Evolutionary conservation across 495 filamentous ascomycete genomes (phyloP).

Genomic region (Trichoderma gamsii): DNA sequence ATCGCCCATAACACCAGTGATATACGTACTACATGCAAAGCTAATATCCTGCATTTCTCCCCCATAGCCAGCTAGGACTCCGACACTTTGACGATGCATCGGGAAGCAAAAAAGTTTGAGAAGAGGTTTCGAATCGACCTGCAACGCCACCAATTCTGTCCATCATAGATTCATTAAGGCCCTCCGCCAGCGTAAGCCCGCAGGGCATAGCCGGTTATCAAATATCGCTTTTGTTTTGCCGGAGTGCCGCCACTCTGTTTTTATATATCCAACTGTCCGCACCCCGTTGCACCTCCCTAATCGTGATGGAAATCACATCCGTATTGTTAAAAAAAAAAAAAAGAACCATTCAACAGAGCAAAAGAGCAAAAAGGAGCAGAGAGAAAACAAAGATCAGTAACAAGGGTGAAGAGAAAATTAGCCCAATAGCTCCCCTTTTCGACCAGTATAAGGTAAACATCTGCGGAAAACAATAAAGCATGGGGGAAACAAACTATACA

Average conservation of each 20-base stretch:
- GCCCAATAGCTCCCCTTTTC: not conserved
- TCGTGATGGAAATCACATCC: not conserved
- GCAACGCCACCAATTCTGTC: constrained; percentile 3
- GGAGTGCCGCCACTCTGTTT: not conserved
- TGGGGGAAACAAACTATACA: not conserved
- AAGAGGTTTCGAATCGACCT: not conserved
- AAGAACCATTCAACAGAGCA: not conserved
- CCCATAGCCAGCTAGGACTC: not conserved
- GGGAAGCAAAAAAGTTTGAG: not conserved
- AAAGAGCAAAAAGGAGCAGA: not conserved
- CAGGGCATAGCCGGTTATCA: not conserved
- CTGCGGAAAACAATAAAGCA: not conserved
- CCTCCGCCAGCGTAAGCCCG: not conserved
- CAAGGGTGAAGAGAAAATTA: not conserved
- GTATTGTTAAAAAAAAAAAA: not conserved
- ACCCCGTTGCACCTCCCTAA: not conserved
- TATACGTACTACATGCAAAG: not conserved
- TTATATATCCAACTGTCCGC: not conserved
- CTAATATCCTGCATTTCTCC: not conserved
- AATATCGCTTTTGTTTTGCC: constrained; percentile 12
- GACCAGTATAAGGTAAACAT: not conserved
- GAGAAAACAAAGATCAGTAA: not conserved
- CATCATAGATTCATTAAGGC: constrained; percentile 6
- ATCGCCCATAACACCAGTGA: constrained; percentile 7
- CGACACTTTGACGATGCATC: not conserved